Base-by-base conservation (phyloP, 257 asterid species). In the Solanum lycopersicoides region DNA sequence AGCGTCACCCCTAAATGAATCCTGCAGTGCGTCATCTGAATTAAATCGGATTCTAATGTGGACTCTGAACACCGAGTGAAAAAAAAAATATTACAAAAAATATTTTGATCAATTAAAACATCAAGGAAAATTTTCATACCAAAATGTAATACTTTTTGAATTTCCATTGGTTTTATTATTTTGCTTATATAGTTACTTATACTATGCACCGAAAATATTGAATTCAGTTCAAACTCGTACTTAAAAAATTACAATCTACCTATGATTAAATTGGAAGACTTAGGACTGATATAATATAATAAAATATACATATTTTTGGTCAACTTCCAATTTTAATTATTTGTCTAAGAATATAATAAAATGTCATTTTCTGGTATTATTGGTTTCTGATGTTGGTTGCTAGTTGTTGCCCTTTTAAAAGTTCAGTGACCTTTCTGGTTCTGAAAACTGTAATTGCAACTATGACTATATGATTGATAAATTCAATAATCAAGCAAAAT, bases 391-490 rank as follows among this genome's bases (percentile, higher is more conserved):
- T 15, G 6, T 50, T 50, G 60, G 60, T 50, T 50, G 60, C 60
- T 50, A 50, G 60, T 15, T 50, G 60, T 15, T 50, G 21, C 21
- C 60, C 60, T 15, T 50, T 50, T 50, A 50, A 15, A 50, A 21
- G 60, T 50, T 50, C 60, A 50, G 21, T 50, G 60, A 5, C 60
- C 60, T 50, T 50, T 50, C 60, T 50, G 60, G 9, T 83, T 82
- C 82, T 85, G 84, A 79, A 89, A 87, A 23, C 30, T 66, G 71
- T 80, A 86, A 60, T 86, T 14, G 5, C 11, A 13, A 32, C 47
- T 25, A 75, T 87, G 82, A 80, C 53, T 39, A 34, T 28, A 45
- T 79, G 39, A 79, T 25, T 32, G 32, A 79, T 18, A 79, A 79
- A 9, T 79, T 28, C 28, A 79, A 79, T 79, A 45, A 45, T 79